Evolutionary conservation across 1,139 yeast species (phyloP).

Genomic region (Geotrichum carabidarum): DNA sequence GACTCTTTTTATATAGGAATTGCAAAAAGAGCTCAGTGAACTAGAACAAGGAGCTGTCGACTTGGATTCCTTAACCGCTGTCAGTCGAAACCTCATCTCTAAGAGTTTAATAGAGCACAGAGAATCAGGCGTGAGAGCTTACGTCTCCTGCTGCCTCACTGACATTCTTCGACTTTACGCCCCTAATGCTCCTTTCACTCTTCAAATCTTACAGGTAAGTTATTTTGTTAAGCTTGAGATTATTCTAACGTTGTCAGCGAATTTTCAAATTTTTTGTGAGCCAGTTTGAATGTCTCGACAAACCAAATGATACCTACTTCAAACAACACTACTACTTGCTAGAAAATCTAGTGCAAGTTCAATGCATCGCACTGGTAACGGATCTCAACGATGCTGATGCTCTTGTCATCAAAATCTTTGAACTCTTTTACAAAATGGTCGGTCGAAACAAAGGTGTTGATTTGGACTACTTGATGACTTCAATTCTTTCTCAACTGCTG

Average conservation of each 20-base stretch:
- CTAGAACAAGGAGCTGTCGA: constrained; percentile 16
- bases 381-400: constrained; percentile 63
- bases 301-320: constrained; percentile 59
- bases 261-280: constrained; percentile 42
- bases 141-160: constrained; percentile 66
- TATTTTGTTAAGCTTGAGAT: background rate
- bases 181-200: constrained; percentile 86
- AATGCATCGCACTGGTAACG: constrained; percentile 71
- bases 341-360: constrained; percentile 67
- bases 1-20: constrained; percentile 9
- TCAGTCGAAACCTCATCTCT: constrained; percentile 46
- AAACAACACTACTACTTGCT: constrained; percentile 63
- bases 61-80: constrained; percentile 7
- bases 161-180: constrained; percentile 76
- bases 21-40: constrained; percentile 13
- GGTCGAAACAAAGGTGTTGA: constrained; percentile 22
- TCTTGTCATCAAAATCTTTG: constrained; percentile 54
- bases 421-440: constrained; percentile 53
- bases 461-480: constrained; percentile 56
- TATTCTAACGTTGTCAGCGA: constrained; percentile 46
- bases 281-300: constrained; percentile 56
- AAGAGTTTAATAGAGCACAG: constrained; percentile 56
- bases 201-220: constrained; percentile 51
- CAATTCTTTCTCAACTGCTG: constrained; percentile 68
- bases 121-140: constrained; percentile 68